These are phyloP conservation scores for Pascua guehoae DNA, from an alignment of 1,284 basidiomycete species.

Conservation along the genomic window DNA sequence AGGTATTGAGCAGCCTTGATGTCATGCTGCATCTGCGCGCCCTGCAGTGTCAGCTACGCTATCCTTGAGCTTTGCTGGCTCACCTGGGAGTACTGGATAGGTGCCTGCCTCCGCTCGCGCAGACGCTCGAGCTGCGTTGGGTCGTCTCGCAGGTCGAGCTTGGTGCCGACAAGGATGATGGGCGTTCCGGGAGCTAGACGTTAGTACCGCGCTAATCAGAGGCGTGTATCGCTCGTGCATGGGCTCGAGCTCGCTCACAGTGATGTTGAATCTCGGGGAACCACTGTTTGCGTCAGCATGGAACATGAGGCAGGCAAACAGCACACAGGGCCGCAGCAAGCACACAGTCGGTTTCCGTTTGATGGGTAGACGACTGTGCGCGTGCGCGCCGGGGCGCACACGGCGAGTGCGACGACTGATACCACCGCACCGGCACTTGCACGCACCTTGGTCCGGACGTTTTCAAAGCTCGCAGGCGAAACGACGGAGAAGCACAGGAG, in stretches of 20 bases:
- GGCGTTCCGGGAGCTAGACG: conserved; percentile 89
- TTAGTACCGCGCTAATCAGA: conserved; percentile 63
- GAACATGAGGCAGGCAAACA: no score
- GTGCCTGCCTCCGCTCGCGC: conserved; percentile 89
- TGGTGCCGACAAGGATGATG: conserved; percentile 94
- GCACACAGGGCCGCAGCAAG: no score
- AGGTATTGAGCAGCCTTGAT: conserved; percentile 56
- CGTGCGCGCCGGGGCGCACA: neutral
- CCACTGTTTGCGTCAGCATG: conserved; percentile 35
- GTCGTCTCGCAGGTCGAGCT: conserved; percentile 96
- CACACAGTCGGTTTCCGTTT: neutral
- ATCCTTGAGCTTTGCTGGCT: no score
- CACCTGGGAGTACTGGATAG: conserved; percentile 66
- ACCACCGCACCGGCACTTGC: no score
- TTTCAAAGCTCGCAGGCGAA: conserved; percentile 95
- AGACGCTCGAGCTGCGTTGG: conserved; percentile 85
- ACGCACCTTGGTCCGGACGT: conserved; percentile 88
- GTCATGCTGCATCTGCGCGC: conserved; percentile 84
- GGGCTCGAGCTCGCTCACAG: conserved; percentile 25
- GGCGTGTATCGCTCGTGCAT: conserved; percentile 12
- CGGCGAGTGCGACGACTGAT: no score
- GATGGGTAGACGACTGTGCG: neutral
- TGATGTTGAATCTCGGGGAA: conserved; percentile 51
- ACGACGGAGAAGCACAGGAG: conserved; percentile 98
- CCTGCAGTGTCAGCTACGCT: conserved; percentile 51